Evolutionary conservation across 2,329 filamentous ascomycete genomes (phyloP).

Genomic region (Beauveria sp.): DNA sequence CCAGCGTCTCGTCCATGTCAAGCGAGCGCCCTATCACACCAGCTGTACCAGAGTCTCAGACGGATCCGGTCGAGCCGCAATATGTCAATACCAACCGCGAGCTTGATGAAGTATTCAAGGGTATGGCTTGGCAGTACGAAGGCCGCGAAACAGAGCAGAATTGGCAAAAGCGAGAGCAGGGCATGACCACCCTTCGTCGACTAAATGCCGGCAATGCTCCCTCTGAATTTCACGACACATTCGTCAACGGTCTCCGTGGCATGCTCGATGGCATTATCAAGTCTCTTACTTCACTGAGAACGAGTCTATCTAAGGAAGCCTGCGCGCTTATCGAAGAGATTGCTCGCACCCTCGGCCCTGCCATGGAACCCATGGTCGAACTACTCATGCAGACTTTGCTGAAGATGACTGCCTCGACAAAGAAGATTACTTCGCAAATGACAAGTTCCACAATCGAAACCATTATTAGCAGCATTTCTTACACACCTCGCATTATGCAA

Average conservation of each 20-base stretch:
- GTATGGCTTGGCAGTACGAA: slow-evolving; percentile 77
- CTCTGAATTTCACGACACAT: slow-evolving; percentile 64
- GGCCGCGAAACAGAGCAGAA: slow-evolving; percentile 86
- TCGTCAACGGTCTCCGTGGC: slow-evolving; percentile 61
- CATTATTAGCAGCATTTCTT: slow-evolving; percentile 72
- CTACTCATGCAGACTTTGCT: slow-evolving; percentile 82
- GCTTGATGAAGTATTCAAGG: slow-evolving; percentile 77
- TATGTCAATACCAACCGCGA: slow-evolving; percentile 80
- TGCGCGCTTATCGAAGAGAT: slow-evolving; percentile 81
- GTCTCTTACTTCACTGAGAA: slow-evolving; percentile 72
- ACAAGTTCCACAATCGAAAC: slow-evolving; percentile 75
- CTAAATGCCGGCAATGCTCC: slow-evolving; percentile 79
- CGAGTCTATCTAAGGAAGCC: slow-evolving; percentile 81
- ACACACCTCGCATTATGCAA: slow-evolving; percentile 72
- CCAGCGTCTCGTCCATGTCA: slow-evolving; percentile 34
- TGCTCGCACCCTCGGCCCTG: slow-evolving; percentile 65
- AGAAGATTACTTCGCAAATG: slow-evolving; percentile 83
- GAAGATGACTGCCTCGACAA: slow-evolving; percentile 82
- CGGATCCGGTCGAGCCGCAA: slow-evolving; percentile 67
- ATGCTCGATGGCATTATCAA: slow-evolving; percentile 87
- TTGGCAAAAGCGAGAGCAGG: slow-evolving; percentile 81
- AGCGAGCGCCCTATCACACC: slow-evolving; percentile 52
- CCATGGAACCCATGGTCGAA: slow-evolving; percentile 82
- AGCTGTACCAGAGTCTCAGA: slow-evolving; percentile 50
- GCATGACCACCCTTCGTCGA: slow-evolving; percentile 64